Percentiles rank a stretch among this genome's conserved stretches.
Conservation (phyloP, 345 rosid genomes). For the Erodium maritimum region DNA sequence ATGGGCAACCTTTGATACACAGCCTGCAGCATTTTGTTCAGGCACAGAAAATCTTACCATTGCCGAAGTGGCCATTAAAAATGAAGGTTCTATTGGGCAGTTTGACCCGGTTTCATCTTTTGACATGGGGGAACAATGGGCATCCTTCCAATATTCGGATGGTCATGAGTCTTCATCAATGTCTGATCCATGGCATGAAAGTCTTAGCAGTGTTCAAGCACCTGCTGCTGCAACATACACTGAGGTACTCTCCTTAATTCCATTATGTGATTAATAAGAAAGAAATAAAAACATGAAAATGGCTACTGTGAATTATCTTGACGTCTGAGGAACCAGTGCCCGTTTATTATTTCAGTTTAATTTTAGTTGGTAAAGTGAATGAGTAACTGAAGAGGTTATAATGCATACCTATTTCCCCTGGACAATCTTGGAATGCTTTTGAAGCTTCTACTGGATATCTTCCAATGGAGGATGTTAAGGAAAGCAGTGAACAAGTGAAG, state of each 20-base stretch:
- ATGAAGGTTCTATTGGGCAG: slow-evolving; percentile 22
- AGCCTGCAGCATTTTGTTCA: slow-evolving; percentile 23
- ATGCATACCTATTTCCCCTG: slow-evolving; percentile 10
- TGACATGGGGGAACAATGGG: slow-evolving; percentile 38
- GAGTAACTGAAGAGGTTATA: too few species aligned
- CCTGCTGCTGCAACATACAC: slow-evolving; percentile 15
- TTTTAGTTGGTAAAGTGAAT: background rate
- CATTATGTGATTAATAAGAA: background rate
- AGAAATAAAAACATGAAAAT: too few species aligned
- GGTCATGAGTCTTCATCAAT: slow-evolving; percentile 24
- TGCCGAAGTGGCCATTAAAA: slow-evolving; percentile 16
- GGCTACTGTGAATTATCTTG: background rate
- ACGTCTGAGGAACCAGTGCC: background rate
- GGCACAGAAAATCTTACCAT: slow-evolving; percentile 18
- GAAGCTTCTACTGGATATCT: slow-evolving; percentile 22
- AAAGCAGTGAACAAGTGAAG: slow-evolving; percentile 22
- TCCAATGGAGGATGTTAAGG: slow-evolving; percentile 25
- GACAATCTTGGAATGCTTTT: slow-evolving; percentile 84
- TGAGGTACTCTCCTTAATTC: slow-evolving; percentile 25
- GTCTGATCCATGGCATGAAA: slow-evolving; percentile 41
- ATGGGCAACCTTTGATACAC: slow-evolving; percentile 86
- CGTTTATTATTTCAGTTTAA: background rate
- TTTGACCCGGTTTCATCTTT: slow-evolving; percentile 31
- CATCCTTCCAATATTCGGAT: slow-evolving; percentile 29
- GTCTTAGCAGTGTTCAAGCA: slow-evolving; percentile 22